These are phyloP conservation scores for Hericium erinaceus DNA, from an alignment of 768 basidiomycete species.

Conservation along the genomic window DNA sequence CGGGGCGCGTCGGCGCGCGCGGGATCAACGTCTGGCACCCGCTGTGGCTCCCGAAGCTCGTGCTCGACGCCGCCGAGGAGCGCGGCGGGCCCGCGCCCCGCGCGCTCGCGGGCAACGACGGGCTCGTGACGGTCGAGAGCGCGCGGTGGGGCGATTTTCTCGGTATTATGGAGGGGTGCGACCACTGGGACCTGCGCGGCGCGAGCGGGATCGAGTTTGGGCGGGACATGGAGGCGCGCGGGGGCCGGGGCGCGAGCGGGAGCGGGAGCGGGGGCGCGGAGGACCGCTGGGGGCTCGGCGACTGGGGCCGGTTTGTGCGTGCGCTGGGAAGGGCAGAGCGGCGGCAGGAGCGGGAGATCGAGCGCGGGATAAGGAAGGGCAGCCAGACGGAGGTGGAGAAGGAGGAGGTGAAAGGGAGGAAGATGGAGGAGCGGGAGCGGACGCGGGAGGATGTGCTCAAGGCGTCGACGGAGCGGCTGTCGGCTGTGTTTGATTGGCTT, in stretches of 20 bases:
- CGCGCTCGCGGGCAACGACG: slow-evolving; percentile 95
- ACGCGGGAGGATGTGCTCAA: slow-evolving; percentile 47
- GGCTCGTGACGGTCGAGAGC: slow-evolving; percentile 83
- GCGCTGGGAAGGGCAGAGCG: slow-evolving; percentile 29
- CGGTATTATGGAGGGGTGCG: slow-evolving; percentile 79
- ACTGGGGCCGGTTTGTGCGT: slow-evolving; percentile 55
- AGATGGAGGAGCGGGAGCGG: slow-evolving; percentile 15
- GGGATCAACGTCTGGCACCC: slow-evolving; percentile 80
- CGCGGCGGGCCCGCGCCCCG: too few relatives aligned
- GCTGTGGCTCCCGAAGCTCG: slow-evolving; percentile 92
- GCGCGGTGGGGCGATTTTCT: slow-evolving; percentile 96
- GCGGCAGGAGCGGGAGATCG: slow-evolving; percentile 15
- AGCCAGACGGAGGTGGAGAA: neutral
- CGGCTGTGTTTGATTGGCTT: slow-evolving; percentile 73
- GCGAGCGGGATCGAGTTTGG: slow-evolving; percentile 63
- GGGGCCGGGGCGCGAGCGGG: slow-evolving; percentile 35
- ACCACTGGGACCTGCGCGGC: slow-evolving; percentile 96
- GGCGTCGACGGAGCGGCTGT: slow-evolving; percentile 62
- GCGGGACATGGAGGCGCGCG: neutral
- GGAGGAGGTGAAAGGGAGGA: slow-evolving; percentile 7
- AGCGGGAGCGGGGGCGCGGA: slow-evolving; percentile 45
- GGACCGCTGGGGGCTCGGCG: slow-evolving; percentile 35
- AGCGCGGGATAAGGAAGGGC: neutral
- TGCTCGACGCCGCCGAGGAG: slow-evolving; percentile 79
- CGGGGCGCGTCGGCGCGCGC: slow-evolving; percentile 55